Evolutionary conservation across 2,329 filamentous ascomycete genomes (phyloP).

Genomic region (Trichoderma guizhouense): DNA sequence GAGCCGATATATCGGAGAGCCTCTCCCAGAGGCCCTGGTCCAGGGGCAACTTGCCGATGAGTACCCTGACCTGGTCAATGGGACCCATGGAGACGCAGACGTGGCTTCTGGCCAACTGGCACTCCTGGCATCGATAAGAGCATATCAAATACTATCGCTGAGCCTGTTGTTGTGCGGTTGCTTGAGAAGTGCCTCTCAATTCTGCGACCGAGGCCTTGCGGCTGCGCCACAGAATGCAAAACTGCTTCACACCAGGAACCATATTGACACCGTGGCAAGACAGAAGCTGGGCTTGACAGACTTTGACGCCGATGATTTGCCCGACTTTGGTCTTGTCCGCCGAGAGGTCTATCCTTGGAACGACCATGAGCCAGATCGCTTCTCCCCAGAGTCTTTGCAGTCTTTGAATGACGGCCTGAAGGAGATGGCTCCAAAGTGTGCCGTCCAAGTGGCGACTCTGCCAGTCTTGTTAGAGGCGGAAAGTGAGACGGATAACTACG

Average conservation of each 20-base stretch:
- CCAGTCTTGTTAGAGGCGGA: conserved; percentile 64
- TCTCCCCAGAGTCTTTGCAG: conserved; percentile 63
- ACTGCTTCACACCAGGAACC: conserved; percentile 50
- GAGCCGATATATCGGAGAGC: conserved; percentile 31
- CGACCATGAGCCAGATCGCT: conserved; percentile 64
- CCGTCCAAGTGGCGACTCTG: conserved; percentile 71
- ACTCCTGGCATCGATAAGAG: conserved; percentile 50
- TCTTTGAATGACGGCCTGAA: conserved; percentile 69
- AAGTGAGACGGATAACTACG: conserved; percentile 46
- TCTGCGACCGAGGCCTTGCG: conserved; percentile 59
- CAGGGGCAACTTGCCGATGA: conserved; percentile 41
- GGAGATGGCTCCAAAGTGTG: conserved; percentile 73
- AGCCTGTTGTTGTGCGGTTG: conserved; percentile 64
- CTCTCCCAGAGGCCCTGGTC: conserved; percentile 45
- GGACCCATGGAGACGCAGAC: conserved; percentile 33
- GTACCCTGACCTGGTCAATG: conserved; percentile 32
- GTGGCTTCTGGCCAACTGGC: conserved; percentile 42
- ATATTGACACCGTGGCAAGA: conserved; percentile 52
- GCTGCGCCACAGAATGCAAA: conserved; percentile 53
- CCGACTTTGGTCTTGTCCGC: conserved; percentile 67
- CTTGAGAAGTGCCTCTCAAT: conserved; percentile 63
- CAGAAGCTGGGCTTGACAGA: conserved; percentile 45
- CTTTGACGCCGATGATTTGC: conserved; percentile 54
- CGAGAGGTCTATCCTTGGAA: conserved; percentile 71
- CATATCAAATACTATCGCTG: conserved; percentile 57